Conservation (phyloP, 2,329 filamentous ascomycete species). For the Fusarium domesticum region DNA sequence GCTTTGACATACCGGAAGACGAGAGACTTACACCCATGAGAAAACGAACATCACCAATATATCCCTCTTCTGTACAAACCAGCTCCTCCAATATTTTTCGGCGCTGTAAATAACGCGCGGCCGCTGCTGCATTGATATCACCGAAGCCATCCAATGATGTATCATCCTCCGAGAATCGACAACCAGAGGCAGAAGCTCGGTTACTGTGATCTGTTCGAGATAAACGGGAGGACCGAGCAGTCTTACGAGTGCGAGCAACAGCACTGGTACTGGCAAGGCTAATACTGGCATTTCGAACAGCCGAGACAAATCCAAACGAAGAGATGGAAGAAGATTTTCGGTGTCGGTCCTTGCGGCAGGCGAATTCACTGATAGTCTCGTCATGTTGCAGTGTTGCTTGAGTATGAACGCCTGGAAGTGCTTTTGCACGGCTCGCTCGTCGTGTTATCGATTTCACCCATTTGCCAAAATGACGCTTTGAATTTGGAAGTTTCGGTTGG, state of each 20-base stretch:
- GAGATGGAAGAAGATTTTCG: slow-evolving; percentile 66
- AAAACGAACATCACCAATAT: slow-evolving; percentile 83
- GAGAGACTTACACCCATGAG: slow-evolving; percentile 68
- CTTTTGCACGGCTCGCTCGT: slow-evolving; percentile 44
- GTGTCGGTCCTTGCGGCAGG: slow-evolving; percentile 32
- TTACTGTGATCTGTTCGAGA: slow-evolving; percentile 62
- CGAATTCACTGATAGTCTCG: slow-evolving; percentile 3
- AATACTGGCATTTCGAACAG: slow-evolving; percentile 75
- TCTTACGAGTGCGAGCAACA: slow-evolving; percentile 56
- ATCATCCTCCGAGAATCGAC: slow-evolving; percentile 65
- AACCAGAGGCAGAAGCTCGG: slow-evolving; percentile 55
- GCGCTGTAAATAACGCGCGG: slow-evolving; percentile 69
- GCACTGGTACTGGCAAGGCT: slow-evolving; percentile 73
- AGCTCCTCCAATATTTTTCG: slow-evolving; percentile 81
- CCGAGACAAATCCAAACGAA: slow-evolving; percentile 76
- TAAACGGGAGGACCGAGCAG: slow-evolving; percentile 49
- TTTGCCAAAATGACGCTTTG: slow-evolving; percentile 58
- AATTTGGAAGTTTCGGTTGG: slow-evolving; percentile 11
- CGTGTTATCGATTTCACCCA: slow-evolving; percentile 71
- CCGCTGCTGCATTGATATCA: slow-evolving; percentile 63
- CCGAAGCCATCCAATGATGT: slow-evolving; percentile 54
- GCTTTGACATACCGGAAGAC: background rate
- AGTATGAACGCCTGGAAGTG: slow-evolving; percentile 2
- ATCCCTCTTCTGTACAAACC: slow-evolving; percentile 80
- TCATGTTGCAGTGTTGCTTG: slow-evolving; percentile 8